Evolutionary conservation across 257 asterid species (phyloP).

Genomic region (Nicotiana knightiana): DNA sequence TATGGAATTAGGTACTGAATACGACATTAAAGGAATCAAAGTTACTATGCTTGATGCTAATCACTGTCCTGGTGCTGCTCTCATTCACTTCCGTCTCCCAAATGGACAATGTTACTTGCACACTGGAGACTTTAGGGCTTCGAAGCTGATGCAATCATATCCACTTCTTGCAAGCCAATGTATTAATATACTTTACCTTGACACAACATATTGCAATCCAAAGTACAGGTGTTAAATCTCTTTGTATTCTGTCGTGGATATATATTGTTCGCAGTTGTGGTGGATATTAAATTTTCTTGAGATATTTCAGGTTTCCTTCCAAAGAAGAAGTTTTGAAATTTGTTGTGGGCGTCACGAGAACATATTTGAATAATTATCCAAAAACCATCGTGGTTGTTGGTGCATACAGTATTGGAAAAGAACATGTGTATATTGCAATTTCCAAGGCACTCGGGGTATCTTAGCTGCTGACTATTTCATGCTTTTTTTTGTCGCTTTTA

Average conservation of each 20-base stretch:
- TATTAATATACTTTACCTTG: slow-evolving; percentile 23
- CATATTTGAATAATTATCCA: slow-evolving; percentile 9
- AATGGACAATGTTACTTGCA: slow-evolving; percentile 22
- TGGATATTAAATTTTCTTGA: not conserved
- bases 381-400: slow-evolving; percentile 24
- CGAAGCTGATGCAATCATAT: slow-evolving; percentile 23
- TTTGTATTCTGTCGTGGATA: not conserved
- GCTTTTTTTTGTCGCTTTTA: not conserved
- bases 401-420: slow-evolving; percentile 32
- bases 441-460: slow-evolving; percentile 30
- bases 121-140: slow-evolving; percentile 31
- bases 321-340: slow-evolving; percentile 24
- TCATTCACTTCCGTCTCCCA: slow-evolving; percentile 24
- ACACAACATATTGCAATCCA: slow-evolving; percentile 28
- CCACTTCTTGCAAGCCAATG: slow-evolving; percentile 8
- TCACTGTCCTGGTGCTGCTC: slow-evolving; percentile 31
- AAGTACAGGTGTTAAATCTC: slow-evolving; percentile 19
- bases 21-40: slow-evolving; percentile 17
- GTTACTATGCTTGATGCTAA: slow-evolving; percentile 31
- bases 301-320: slow-evolving; percentile 21
- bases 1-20: slow-evolving; percentile 16
- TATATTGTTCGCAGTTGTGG: not conserved
- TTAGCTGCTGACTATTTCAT: not conserved
- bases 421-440: slow-evolving; percentile 27
- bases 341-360: slow-evolving; percentile 18